Base-by-base conservation (phyloP, 495 filamentous ascomycete genomes). In the Aspergillus sparsus region DNA sequence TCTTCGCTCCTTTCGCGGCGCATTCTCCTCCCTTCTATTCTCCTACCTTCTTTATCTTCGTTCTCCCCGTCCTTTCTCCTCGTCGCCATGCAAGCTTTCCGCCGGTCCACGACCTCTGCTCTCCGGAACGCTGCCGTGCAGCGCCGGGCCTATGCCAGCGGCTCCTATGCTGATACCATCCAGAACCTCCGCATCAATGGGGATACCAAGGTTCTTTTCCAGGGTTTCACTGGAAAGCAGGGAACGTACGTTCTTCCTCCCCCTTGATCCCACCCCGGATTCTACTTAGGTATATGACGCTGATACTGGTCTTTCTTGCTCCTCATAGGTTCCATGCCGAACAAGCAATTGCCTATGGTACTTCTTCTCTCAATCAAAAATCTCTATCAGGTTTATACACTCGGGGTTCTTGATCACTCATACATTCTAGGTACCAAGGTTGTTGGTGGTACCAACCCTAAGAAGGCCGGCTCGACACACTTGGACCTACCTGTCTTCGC, bases 261-360 rank as follows among this genome's bases (percentile, higher is more conserved):
- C 27, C 36, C 27, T 15, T n/a, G 13, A n/a, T 42, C 44, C 36
- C 16, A 36, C 36, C 37, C 21, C 37, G 36, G 37, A 52, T 45
- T 42, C 42, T 61, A n/a, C 12, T 27, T 11, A 15, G 35, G 57
- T 62, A 57, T 56, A 13, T 27, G 55, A 61, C 57, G 59, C 80
- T 87, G 71, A 87, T 72, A 53, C 67, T 52, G 58, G 52, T 49
- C 34, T n/a, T 60, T 74, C 66, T 66, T 37, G 46, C 34, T 59
- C 27, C 33, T 45, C 51, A 36, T 57, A 98, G 93, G 59, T 99
- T 99, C 83, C 94, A 98, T 73, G 95, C 94, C 60, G 83, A 92
- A 75, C 92, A 97, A 82, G 94, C 94, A 50, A 99, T 99, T 72
- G 94, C 93, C 70, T 97, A 97, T 74, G 93, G 93, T 96, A 90